phyloP scores from a whole-genome alignment of 2,329 filamentous ascomycete species.

The Leptographium flavum region DNA sequence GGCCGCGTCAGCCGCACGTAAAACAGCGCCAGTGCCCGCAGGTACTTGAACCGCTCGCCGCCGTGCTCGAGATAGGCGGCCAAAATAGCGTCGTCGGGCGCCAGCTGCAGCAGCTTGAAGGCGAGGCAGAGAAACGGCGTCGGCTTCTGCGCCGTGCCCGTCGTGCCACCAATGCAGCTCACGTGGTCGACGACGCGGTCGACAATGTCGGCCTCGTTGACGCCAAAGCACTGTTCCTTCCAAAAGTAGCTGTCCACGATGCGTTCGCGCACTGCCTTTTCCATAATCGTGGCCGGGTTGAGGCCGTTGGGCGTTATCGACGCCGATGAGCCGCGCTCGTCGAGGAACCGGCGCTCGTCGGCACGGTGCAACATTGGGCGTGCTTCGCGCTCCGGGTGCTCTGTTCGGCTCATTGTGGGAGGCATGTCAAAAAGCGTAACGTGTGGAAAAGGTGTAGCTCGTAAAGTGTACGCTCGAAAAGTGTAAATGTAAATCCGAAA shows the following conservation, averaged over 20 bases:
- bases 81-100: conserved; percentile 65
- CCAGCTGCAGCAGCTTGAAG: conserved; percentile 86
- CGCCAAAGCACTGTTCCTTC: conserved; percentile 95
- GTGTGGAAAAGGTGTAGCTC: not conserved
- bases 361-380: conserved; percentile 44
- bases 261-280: conserved; percentile 88
- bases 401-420: not conserved
- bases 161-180: conserved; percentile 74
- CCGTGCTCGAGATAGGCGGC: conserved; percentile 65
- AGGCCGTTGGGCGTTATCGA: conserved; percentile 70
- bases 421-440: conserved; percentile 16
- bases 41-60: conserved; percentile 69
- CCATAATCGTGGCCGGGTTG: conserved; percentile 90
- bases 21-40: conserved; percentile 79
- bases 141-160: conserved; percentile 70
- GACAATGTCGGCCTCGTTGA: conserved; percentile 73
- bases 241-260: conserved; percentile 95
- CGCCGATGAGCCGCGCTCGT: conserved; percentile 73
- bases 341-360: conserved; percentile 70
- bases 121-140: conserved; percentile 87
- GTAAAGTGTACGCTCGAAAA: not conserved
- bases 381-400: no score
- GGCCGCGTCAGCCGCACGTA: conserved; percentile 83
- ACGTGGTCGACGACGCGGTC: conserved; percentile 79
- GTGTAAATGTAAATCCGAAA: not conserved